phyloP scores from a whole-genome alignment of 1,139 yeast species.

The Yamadazyma spencermartinsiae region DNA sequence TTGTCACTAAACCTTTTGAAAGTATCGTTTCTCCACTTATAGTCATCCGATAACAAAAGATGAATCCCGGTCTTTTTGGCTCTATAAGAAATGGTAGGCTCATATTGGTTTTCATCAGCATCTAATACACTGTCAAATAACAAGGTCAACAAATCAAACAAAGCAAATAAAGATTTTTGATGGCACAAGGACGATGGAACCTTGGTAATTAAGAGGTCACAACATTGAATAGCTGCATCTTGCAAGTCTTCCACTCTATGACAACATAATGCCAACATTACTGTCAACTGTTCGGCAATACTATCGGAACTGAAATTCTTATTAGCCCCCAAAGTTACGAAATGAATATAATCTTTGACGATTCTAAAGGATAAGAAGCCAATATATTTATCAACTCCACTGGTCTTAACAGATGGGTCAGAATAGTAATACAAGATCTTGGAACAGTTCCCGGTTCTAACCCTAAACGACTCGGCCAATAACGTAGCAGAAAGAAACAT shows the following conservation, averaged over 20 bases:
- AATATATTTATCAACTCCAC: conserved; percentile 73
- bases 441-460: conserved; percentile 79
- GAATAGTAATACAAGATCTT: conserved; percentile 73
- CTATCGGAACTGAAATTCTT: conserved; percentile 55
- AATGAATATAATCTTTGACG: conserved; percentile 54
- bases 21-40: conserved; percentile 72
- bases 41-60: conserved; percentile 74
- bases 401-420: conserved; percentile 76
- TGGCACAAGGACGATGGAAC: conserved; percentile 86
- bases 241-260: conserved; percentile 78
- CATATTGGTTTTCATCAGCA: conserved; percentile 80
- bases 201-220: conserved; percentile 63
- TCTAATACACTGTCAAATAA: conserved; percentile 80
- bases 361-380: conserved; percentile 64
- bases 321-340: conserved; percentile 47
- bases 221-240: conserved; percentile 76
- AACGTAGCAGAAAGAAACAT: conserved; percentile 87
- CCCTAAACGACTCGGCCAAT: conserved; percentile 76
- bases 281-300: conserved; percentile 71
- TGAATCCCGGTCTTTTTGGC: conserved; percentile 60
- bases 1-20: conserved; percentile 57
- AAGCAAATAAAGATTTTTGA: conserved; percentile 67
- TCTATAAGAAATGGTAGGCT: conserved; percentile 70
- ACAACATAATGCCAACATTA: conserved; percentile 69
- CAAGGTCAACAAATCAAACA: conserved; percentile 77